Evolutionary conservation across 805 yeast species (phyloP), one percentile per base, ranked within the genome.

Genomic region (Candida loeiensis): DNA sequence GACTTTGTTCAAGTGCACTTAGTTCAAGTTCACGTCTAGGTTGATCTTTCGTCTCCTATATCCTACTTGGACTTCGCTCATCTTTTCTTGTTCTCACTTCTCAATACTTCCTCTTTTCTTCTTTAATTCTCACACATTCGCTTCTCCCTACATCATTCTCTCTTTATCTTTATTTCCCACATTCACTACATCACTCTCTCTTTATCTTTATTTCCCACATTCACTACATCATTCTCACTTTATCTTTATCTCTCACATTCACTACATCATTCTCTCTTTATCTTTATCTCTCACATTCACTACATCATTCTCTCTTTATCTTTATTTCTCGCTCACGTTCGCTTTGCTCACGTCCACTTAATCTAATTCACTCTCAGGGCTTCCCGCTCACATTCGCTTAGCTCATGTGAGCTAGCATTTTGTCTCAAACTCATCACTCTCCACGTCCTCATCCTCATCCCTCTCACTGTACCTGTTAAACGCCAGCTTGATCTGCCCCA

Each of bases 371-470:
- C 24, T 21, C 8, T 6, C 24, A 6, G 6, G 8, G 24, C 24
- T 21, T 14, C 6, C 28, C 14, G 6, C 9, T 25, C 28, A 9
- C 28, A 9, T n/a, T 25, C 13, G 5, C 24, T 21, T 21, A 21
- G 6, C 24, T 21, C 24, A 7, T 21, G 9, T 21, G 6, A 6
- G 13, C 33, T 16, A 30, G 6, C 7, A 12, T 8, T 38, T 31
- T 8, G 46, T 47, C 51, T 79, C 85, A 43, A 78, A 70, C 55
- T 80, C 85, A 46, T 79, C 84, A 34, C 70, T 66, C 6, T 75
- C 67, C 22, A 73, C 63, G 30, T 64, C 69, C 7, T 30, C 33
- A 29, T 69, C 73, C 4, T 69, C 73, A 9, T 67, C 72, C 25
- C 54, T 59, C 26, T 51, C 61, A 47, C 52, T 58, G 46, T 63